phyloP scores from a whole-genome alignment of 2,329 filamentous ascomycete species.

The Aspergillus pseudoterreus region DNA sequence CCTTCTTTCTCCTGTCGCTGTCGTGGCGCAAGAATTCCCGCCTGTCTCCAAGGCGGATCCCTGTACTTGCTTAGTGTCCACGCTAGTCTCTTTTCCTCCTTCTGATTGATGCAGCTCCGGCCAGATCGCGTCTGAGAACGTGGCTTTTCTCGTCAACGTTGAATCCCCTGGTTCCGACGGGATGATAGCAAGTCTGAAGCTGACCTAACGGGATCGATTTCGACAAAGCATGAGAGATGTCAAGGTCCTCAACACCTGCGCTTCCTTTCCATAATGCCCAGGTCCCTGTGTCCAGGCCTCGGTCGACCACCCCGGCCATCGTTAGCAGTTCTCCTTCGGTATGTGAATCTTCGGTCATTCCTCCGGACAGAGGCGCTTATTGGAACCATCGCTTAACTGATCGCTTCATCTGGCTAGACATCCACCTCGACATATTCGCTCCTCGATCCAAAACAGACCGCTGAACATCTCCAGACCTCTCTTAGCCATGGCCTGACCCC shows the following conservation, averaged over 20 bases:
- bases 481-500: slow-evolving; percentile 75
- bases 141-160: slow-evolving; percentile 13
- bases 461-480: slow-evolving; percentile 75
- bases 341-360: slow-evolving; percentile 14
- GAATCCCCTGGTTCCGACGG: slow-evolving; percentile 14
- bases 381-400: not conserved
- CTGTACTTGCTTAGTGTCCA: slow-evolving; percentile 5
- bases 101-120: slow-evolving; percentile 20
- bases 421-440: slow-evolving; percentile 54
- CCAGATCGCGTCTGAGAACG: slow-evolving; percentile 30
- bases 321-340: slow-evolving; percentile 31
- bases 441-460: slow-evolving; percentile 74
- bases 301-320: slow-evolving; percentile 26
- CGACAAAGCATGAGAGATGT: slow-evolving; percentile 55
- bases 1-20: not conserved
- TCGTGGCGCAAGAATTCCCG: not conserved
- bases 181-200: slow-evolving; percentile 22
- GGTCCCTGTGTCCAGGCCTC: slow-evolving; percentile 25
- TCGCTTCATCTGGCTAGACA: slow-evolving; percentile 21
- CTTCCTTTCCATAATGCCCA: slow-evolving; percentile 56
- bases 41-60: not conserved
- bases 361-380: slow-evolving; percentile 2
- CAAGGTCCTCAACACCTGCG: slow-evolving; percentile 56
- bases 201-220: slow-evolving; percentile 15
- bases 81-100: slow-evolving; percentile 1